Percentiles rank a stretch among this genome's conserved stretches.
Evolutionary conservation across 495 filamentous ascomycete species (phyloP).

Genomic region (Aspergillus sclerotioniger): DNA sequence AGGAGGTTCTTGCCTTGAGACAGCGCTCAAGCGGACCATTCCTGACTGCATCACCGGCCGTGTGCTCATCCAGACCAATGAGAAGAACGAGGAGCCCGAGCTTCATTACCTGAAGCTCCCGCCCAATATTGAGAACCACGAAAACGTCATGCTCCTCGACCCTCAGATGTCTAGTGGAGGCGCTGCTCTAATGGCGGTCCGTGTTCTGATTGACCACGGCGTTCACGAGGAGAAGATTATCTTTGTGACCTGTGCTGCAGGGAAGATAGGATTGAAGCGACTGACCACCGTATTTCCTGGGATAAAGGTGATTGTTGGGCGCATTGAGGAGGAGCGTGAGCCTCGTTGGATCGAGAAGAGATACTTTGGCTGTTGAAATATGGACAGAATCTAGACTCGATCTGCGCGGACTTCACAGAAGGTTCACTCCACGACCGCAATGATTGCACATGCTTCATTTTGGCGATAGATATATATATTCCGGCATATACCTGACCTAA

Average conservation of each 20-base stretch:
- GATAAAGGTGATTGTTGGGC: slow-evolving; percentile 77
- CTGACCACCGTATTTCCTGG: slow-evolving; percentile 83
- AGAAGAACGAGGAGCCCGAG: slow-evolving; percentile 82
- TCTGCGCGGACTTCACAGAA: too few species aligned
- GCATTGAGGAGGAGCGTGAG: slow-evolving; percentile 72
- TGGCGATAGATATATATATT: slow-evolving; percentile 11
- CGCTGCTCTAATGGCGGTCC: slow-evolving; percentile 93
- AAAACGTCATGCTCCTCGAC: slow-evolving; percentile 82
- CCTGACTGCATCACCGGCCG: slow-evolving; percentile 89
- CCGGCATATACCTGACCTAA: not conserved
- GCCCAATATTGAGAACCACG: slow-evolving; percentile 63
- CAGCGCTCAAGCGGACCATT: slow-evolving; percentile 81
- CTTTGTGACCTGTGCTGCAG: slow-evolving; percentile 83
- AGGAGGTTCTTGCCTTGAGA: slow-evolving; percentile 83
- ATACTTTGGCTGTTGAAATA: slow-evolving; percentile 71
- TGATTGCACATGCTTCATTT: not conserved
- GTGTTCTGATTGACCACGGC: slow-evolving; percentile 89
- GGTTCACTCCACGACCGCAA: not conserved
- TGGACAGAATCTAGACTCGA: not conserved
- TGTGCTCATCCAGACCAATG: slow-evolving; percentile 85
- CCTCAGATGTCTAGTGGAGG: slow-evolving; percentile 92
- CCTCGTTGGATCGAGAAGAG: slow-evolving; percentile 79
- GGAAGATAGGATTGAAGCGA: slow-evolving; percentile 75
- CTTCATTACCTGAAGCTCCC: slow-evolving; percentile 84
- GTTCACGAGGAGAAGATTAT: slow-evolving; percentile 83